Base-by-base conservation (phyloP, 1,284 basidiomycete species). In the Ceratobasidium sp. region DNA sequence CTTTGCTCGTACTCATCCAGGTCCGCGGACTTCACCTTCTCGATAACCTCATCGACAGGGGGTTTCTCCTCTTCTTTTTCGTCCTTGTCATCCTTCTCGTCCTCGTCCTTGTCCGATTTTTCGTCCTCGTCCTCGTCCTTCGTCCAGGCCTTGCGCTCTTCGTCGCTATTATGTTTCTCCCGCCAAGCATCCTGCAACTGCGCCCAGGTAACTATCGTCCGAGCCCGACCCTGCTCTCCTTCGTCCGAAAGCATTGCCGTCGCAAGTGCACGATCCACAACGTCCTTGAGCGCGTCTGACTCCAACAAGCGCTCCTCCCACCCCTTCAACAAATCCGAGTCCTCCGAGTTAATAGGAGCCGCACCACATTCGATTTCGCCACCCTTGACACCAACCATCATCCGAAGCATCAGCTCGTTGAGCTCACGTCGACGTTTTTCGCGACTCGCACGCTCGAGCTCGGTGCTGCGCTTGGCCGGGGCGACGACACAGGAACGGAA, bases 401-500 rank as follows among this genome's bases (percentile, higher is more conserved):
- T 94, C 26, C 92, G 89, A 87, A 94, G 91, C 0, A 91, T 91
- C 55, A 95, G 85, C 81, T 94, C 91, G 83, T 95, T 96, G 80
- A 95, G 90, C 80, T 94, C 91, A 77, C 90, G 87, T 72, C 95
- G 88, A 46, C 93, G 87, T 1, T 86, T 84, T 77, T 92, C 87
- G 55, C 95, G 89, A 79, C 88, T 89, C 18, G 86, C 85, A 60
- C 87, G 88, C 83, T 96, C 95, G 10, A 87, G 84, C 0, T 82
- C 81, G 20, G 86, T 82, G 39, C 92, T 91, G 12, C 95, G 90
- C 6, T 86, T 83, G 18, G 86, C 84, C 5, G 95, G 95, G 3
- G 96, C 89, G 46, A 96, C 83, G n/a, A 94, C 87, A 1, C 93
- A 91, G 1, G 92, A 89, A 40, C 94, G 89, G 86, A 93, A 94